A percentile compares a stretch with the other conserved stretches of the same genome.
Evolutionary conservation across 2,329 filamentous ascomycete species (phyloP).

Genomic region (Penicillium expansum): DNA sequence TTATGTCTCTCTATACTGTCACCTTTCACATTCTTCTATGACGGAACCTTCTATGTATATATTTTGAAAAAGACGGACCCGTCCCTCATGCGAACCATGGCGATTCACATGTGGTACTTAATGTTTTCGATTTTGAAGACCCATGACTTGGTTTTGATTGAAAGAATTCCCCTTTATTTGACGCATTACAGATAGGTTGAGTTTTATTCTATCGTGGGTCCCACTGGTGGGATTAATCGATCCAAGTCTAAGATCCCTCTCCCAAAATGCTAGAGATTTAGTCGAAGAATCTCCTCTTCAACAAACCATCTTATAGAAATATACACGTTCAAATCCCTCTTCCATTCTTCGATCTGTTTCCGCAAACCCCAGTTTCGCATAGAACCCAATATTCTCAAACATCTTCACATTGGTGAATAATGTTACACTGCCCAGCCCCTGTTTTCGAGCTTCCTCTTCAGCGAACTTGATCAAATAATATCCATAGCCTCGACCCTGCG

Average conservation of each 20-base stretch:
- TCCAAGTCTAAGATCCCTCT: not conserved
- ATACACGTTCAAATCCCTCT: conserved; percentile 24
- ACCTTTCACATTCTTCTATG: not conserved
- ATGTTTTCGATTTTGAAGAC: conserved; percentile 3
- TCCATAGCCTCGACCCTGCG: conserved; percentile 21
- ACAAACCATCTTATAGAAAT: conserved; percentile 14
- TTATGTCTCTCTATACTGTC: not conserved
- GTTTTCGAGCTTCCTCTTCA: not conserved
- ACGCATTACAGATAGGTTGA: not conserved
- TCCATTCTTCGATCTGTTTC: conserved; percentile 18
- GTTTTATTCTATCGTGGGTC: not conserved
- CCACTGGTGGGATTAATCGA: too few species aligned
- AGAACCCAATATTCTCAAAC: conserved; percentile 23
- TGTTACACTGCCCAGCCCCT: conserved; percentile 2
- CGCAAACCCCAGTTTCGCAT: conserved; percentile 20
- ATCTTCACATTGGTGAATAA: conserved; percentile 27
- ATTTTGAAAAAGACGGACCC: conserved; percentile 1
- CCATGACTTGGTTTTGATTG: not conserved
- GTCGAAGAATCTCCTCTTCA: not conserved
- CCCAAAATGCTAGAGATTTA: not conserved
- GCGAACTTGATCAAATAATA: conserved; percentile 1
- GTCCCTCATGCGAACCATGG: not conserved
- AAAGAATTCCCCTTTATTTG: not conserved
- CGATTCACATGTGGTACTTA: conserved; percentile 12
- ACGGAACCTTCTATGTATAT: conserved; percentile 15